Evolutionary conservation across 2,329 filamentous ascomycete species (phyloP).

Genomic region (Cryoendolithus antarcticus): DNA sequence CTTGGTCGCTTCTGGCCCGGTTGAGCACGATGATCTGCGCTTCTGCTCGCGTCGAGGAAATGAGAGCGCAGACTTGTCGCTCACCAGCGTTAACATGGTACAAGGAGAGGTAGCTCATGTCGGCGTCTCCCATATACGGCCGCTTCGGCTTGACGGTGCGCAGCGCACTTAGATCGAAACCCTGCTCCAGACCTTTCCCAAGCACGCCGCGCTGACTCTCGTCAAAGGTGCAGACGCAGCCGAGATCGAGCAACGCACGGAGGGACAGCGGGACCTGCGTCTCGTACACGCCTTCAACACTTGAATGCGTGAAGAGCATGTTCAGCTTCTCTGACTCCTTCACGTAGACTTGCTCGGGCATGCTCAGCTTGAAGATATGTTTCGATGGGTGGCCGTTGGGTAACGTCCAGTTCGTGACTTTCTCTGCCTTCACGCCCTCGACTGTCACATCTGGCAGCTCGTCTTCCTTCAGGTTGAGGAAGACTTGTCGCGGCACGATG

Average conservation of each 20-base stretch:
- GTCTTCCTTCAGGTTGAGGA: slow-evolving; percentile 78
- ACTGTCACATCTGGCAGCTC: slow-evolving; percentile 83
- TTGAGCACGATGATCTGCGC: slow-evolving; percentile 85
- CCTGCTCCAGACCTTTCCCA: slow-evolving; percentile 82
- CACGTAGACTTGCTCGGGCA: slow-evolving; percentile 79
- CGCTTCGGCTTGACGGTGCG: slow-evolving; percentile 54
- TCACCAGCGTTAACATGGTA: slow-evolving; percentile 89
- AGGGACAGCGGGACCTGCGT: slow-evolving; percentile 79
- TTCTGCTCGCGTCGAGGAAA: slow-evolving; percentile 68
- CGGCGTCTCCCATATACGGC: slow-evolving; percentile 60
- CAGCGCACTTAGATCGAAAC: slow-evolving; percentile 74
- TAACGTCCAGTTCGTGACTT: slow-evolving; percentile 82
- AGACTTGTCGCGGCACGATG: slow-evolving; percentile 78
- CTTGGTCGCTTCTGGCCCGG: slow-evolving; percentile 65
- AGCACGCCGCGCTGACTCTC: slow-evolving; percentile 80
- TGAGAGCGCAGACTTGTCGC: slow-evolving; percentile 82
- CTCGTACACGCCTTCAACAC: slow-evolving; percentile 95
- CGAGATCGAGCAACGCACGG: slow-evolving; percentile 76
- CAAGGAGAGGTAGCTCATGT: slow-evolving; percentile 73
- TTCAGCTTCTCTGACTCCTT: slow-evolving; percentile 73
- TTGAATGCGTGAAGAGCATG: slow-evolving; percentile 76
- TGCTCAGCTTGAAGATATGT: slow-evolving; percentile 86
- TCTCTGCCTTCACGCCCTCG: slow-evolving; percentile 75
- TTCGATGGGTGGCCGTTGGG: slow-evolving; percentile 91
- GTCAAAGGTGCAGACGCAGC: slow-evolving; percentile 87